Evolutionary conservation across 108 stramenopile genomes (phyloP), one percentile per base, ranked within the genome.

Genomic region (Cylindrotheca closterium): DNA sequence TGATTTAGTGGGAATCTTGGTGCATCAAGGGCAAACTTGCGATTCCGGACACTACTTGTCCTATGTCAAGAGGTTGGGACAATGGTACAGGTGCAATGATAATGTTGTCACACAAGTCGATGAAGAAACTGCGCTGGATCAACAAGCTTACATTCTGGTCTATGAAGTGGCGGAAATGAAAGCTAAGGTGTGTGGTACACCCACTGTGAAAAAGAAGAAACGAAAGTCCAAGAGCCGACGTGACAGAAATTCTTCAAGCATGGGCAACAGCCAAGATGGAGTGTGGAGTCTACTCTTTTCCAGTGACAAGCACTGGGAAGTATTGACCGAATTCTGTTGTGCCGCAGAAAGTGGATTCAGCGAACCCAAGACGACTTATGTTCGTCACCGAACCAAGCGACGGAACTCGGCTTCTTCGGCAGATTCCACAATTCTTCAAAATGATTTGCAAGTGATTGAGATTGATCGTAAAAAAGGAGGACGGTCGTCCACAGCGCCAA

Each of bases 71-170:
- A 79, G 75, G 37, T 69, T 80, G 25, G 60, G 75, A 15, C 74
- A 84, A 55, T 94, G 92, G 92, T 94, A 78, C 66, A 68, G 81
- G 53, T 80, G 79, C 49, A 94, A 91, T 73, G 92, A 94, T 60
- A 74, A 70, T 18, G 61, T 69, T 12, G 89, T 94, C 2, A 76
- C 84, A 0, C 71, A 77, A 48, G 92, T 91, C 2, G 76, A 85
- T 31, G 78, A 84, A 51, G 76, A 69, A 8, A 80, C 77, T 42
- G 92, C 90, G 10, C 52, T 94, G 73, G 68, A 61, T 18, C 84
- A 90, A 50, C 84, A 94, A 56, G 89, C 92, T 0, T 94, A 94
- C 73, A 87, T 94, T 58, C 47, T 91, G 45, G 63, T 82, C 65
- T 82, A 82, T 54, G 73, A 82, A 67, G 81, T 82, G 4, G 77